Base-by-base conservation (phyloP, 345 rosid genomes). In the Eucalyptus pumila region DNA sequence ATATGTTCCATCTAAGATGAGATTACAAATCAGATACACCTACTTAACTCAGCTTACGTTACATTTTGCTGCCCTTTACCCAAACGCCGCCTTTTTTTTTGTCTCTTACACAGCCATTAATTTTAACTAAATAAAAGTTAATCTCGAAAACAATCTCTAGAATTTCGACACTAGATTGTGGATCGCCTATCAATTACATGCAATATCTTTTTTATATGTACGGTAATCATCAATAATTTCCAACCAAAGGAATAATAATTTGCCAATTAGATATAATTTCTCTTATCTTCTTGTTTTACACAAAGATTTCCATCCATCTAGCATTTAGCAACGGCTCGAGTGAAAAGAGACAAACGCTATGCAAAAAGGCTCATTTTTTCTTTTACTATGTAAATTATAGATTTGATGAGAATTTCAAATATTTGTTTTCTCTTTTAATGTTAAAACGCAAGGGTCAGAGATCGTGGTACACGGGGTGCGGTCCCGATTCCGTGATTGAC, bases 121-220 rank as follows among this genome's bases (percentile, higher is more conserved):
- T 37, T 37, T 72, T 37, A 37, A 72, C 4, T 37, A 19, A 21
- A 72, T 37, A 19, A 72, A 19, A 72, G 4, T 0, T 11, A 0
- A 76, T 37, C 27, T 72, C 3, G 0, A 5, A 37, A 72, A 40
- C 0, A 0, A 19, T 72, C 45, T 72, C 0, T 37, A 11, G 2
- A 37, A 19, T 72, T 21, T 72, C 1, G 5, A 10, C 14, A 76
- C 4, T 1, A 3, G 8, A 76, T 6, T 11, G 12, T 76, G 15
- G 15, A 21, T 76, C 0, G 1, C 12, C 45, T 37, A 37, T 11
- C 14, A 76, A 19, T 76, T 3, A 1, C 8, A 6, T 6, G 8
- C 0, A 2, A 3, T 2, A 37, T 21, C 4, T 69, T 72, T 76
- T 76, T 8, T 21, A 21, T 21, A 2, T 11, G 3, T 37, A 6